Conservation (phyloP, 169 alveolate genomes). For the Plasmodium billcollinsi region DNA sequence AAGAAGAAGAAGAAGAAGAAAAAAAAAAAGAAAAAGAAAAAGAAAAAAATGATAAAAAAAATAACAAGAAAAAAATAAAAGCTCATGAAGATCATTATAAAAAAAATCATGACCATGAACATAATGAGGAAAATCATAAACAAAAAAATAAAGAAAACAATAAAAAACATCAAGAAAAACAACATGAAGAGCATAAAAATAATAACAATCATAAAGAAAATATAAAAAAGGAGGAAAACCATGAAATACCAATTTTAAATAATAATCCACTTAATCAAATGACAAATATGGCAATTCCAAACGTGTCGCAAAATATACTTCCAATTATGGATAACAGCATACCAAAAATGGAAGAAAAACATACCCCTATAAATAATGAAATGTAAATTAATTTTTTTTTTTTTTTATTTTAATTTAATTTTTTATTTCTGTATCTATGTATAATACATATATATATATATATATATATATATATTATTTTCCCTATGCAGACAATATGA, state of each 20-base stretch:
- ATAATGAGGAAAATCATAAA: background rate
- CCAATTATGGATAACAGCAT: conserved; percentile 7
- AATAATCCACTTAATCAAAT: background rate
- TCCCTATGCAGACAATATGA: conserved; percentile 8
- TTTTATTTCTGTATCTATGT: background rate
- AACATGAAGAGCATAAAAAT: too few species aligned
- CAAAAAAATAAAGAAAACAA: background rate
- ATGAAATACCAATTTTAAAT: background rate
- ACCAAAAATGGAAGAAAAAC: conserved; percentile 16
- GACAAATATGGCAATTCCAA: background rate
- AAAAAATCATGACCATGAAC: background rate
- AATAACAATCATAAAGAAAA: background rate
- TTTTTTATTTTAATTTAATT: background rate
- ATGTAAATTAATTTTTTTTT: conserved; percentile 19
- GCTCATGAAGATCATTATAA: background rate
- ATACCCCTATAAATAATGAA: background rate
- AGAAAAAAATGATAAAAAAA: conserved; percentile 2
- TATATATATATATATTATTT: background rate
- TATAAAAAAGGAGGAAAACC: background rate
- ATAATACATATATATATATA: background rate
- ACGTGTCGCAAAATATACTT: conserved; percentile 8
- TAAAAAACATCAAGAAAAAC: background rate
- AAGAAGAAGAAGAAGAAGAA: conserved; percentile 7
- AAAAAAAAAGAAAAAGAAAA: conserved; percentile 7
- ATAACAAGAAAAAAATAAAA: background rate